Evolutionary conservation across 345 rosid genomes (phyloP), one percentile per base, ranked within the genome.

Genomic region (Erysimum cheiranthoides): DNA sequence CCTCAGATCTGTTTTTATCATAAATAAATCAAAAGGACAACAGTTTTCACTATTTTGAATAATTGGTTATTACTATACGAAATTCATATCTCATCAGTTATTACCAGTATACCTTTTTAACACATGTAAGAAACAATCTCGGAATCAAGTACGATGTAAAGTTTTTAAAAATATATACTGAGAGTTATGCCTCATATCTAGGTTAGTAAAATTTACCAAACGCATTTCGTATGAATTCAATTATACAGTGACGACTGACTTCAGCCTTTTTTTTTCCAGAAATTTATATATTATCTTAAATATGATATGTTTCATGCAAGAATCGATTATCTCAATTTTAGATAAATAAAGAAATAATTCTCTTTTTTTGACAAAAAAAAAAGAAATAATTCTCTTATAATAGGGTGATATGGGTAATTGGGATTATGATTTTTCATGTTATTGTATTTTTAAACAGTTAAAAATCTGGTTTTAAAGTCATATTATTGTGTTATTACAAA

Each of bases 1-100:
- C 70, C 50, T 32, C 73, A 75, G 45, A 60, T 76, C 79, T 69
- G 54, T 36, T 51, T 68, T 66, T 58, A 46, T 60, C 78, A 40
- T 51, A 75, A 61, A 60, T 60, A 59, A 47, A 67, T 46, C 27
- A 64, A 21, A 75, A 60, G 69, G 36, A 42, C 62, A 61, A 59
- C 39, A 17, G 1, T 31, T 4, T 68, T 40, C 61, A 75, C 45
- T 51, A 39, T 68, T 58, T 60, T 68, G 42, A 75, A 68, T 75
- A 49, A 75, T 75, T 75, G 54, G 1, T 49, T 47, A 5, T 59
- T 52, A 75, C 73, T 58, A 47, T 66, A 28, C 58, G 66, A 27
- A 35, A 16, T 45, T 39, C 5, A 59, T 32, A 5, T 60, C 60
- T 66, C 66, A 28, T 67, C 67, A 49, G 61, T 66, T 75, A 59